Evolutionary conservation across 2,329 filamentous ascomycete genomes (phyloP).

Genomic region (Phialemonium atrogriseum): DNA sequence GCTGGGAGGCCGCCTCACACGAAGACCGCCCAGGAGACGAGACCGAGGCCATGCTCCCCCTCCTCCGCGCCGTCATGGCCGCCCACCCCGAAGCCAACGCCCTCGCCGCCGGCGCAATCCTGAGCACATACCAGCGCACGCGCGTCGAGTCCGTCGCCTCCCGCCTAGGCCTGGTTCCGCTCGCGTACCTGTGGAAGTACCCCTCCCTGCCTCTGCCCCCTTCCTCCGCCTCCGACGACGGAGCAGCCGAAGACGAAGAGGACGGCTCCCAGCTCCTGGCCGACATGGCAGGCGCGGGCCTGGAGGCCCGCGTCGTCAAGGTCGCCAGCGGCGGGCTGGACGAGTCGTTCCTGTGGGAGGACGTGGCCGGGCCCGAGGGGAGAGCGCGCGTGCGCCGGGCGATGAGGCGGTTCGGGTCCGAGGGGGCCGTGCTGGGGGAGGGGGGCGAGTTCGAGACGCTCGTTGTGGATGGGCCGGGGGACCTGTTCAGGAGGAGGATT

Average conservation of each 20-base stretch:
- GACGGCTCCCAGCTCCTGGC: constrained; percentile 55
- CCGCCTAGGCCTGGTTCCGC: constrained; percentile 72
- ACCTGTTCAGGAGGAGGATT: constrained; percentile 66
- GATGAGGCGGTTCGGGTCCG: constrained; percentile 59
- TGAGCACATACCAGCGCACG: constrained; percentile 93
- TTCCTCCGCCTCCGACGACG: constrained; percentile 10
- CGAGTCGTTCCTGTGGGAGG: constrained; percentile 69
- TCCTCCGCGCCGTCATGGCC: constrained; percentile 59
- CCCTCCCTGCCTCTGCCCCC: constrained; percentile 54
- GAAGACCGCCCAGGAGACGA: constrained; percentile 50
- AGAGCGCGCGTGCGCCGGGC: constrained; percentile 40
- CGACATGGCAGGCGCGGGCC: constrained; percentile 70
- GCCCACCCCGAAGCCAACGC: constrained; percentile 77
- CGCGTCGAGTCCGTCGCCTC: constrained; percentile 86
- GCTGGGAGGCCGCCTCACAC: constrained; percentile 2
- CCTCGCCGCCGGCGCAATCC: constrained; percentile 80
- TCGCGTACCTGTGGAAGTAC: constrained; percentile 92
- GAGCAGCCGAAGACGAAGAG: constrained; percentile 15
- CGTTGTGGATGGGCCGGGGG: constrained; percentile 68
- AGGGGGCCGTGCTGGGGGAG: constrained; percentile 74
- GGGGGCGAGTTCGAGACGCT: constrained; percentile 96
- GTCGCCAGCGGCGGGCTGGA: constrained; percentile 86
- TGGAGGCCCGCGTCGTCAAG: constrained; percentile 91
- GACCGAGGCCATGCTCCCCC: constrained; percentile 75
- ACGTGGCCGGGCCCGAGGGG: constrained; percentile 55